Percentiles rank a stretch among this genome's conserved stretches.
These are phyloP conservation scores for Alnus glutinosa DNA, from an alignment of 306 rosid genomes.

Conservation along the genomic window DNA sequence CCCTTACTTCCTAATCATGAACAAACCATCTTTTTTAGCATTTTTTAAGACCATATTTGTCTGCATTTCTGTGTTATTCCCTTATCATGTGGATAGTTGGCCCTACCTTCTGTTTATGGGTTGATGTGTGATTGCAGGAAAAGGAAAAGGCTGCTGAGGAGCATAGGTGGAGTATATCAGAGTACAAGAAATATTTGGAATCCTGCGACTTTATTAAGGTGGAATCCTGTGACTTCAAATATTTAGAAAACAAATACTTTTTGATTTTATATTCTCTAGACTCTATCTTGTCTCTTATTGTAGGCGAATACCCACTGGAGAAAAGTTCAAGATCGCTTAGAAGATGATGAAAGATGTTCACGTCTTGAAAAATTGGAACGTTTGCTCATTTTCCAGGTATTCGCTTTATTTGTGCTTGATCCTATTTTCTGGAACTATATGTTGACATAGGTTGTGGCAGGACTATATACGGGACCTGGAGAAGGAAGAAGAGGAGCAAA, in stretches of 20 bases:
- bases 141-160: slow-evolving; percentile 90
- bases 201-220: slow-evolving; percentile 88
- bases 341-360: slow-evolving; percentile 90
- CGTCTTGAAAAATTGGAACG: slow-evolving; percentile 94
- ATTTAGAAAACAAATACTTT: neutral
- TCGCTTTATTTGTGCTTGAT: slow-evolving; percentile 25
- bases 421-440: slow-evolving; percentile 26
- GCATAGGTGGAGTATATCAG: slow-evolving; percentile 63
- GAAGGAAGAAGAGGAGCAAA: slow-evolving; percentile 94
- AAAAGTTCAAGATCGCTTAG: slow-evolving; percentile 96
- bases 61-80: neutral
- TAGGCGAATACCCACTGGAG: slow-evolving; percentile 93
- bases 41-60: neutral
- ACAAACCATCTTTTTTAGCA: neutral
- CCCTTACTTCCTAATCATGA: too few relatives aligned
- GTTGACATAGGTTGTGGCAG: slow-evolving; percentile 53
- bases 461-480: slow-evolving; percentile 94
- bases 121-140: slow-evolving; percentile 56
- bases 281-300: slow-evolving; percentile 21
- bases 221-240: too few relatives aligned
- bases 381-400: slow-evolving; percentile 88
- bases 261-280: neutral
- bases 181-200: slow-evolving; percentile 79
- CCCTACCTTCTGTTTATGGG: slow-evolving; percentile 13
- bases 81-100: neutral